Percentiles rank a stretch among this genome's conserved stretches.
Conservation (phyloP, 2,329 filamentous ascomycete genomes). For the Ceratocystis variospora region DNA sequence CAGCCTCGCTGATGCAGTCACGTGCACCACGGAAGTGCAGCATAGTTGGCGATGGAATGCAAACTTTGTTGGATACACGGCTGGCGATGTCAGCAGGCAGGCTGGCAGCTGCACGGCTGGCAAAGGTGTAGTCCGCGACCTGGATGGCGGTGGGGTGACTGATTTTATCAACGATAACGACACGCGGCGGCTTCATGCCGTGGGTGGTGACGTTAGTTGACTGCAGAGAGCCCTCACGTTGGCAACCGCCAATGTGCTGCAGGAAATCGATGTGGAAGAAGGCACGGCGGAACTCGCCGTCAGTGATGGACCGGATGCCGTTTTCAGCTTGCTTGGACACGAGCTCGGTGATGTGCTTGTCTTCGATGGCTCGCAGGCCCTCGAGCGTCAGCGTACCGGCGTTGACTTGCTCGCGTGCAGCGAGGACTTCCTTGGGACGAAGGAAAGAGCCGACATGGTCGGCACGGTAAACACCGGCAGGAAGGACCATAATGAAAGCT, state of each 20-base stretch:
- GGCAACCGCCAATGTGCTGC: conserved; percentile 32
- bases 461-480: conserved; percentile 18
- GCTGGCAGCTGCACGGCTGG: conserved; percentile 34
- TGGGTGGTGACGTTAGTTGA: conserved; percentile 30
- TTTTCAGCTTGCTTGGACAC: conserved; percentile 51
- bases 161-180: conserved; percentile 30
- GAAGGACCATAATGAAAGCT: conserved; percentile 11
- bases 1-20: conserved; percentile 39
- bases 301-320: conserved; percentile 49
- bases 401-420: conserved; percentile 17
- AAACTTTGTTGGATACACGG: conserved; percentile 52
- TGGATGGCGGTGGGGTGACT: conserved; percentile 30
- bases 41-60: conserved; percentile 52
- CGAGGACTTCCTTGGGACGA: conserved; percentile 15
- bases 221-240: conserved; percentile 28
- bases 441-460: conserved; percentile 19
- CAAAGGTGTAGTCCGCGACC: conserved; percentile 32
- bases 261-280: conserved; percentile 38
- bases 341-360: conserved; percentile 51
- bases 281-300: conserved; percentile 51
- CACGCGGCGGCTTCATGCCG: conserved; percentile 24
- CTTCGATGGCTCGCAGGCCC: conserved; percentile 33
- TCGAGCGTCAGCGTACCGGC: conserved; percentile 21
- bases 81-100: conserved; percentile 28
- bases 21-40: conserved; percentile 44